A percentile compares a stretch with the other conserved stretches of the same genome.
Evolutionary conservation across 202 grass and related monocot genomes (phyloP).

Genomic region (Thinopyrum obtusiflorum): DNA sequence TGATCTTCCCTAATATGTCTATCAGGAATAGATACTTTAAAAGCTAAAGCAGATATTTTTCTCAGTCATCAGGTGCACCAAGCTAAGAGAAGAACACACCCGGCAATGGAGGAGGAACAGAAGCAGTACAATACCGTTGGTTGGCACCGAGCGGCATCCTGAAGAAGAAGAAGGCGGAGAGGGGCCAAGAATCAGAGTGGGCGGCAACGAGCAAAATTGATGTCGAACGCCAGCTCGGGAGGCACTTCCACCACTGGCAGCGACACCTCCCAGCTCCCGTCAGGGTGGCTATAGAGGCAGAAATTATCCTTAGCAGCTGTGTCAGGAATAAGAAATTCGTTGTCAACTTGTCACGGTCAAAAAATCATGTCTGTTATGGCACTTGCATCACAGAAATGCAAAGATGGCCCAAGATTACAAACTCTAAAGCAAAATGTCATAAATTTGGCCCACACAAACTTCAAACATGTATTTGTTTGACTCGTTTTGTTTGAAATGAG

Average conservation of each 20-base stretch:
- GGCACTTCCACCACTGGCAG: slow-evolving; percentile 94
- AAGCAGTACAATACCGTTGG: slow-evolving; percentile 51
- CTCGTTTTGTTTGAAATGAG: too few species aligned
- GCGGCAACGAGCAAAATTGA: slow-evolving; percentile 98
- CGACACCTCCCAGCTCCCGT: slow-evolving; percentile 71
- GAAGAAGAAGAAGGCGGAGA: slow-evolving; percentile 86
- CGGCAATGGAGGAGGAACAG: background rate
- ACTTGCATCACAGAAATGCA: too few species aligned
- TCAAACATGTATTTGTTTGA: too few species aligned
- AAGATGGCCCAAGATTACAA: too few species aligned
- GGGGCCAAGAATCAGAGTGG: slow-evolving; percentile 90
- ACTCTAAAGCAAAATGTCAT: too few species aligned
- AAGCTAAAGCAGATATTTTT: background rate
- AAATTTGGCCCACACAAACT: too few species aligned
- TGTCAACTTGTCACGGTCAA: too few species aligned
- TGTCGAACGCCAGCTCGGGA: slow-evolving; percentile 87
- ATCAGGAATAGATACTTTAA: too few species aligned
- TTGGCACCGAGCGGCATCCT: slow-evolving; percentile 73
- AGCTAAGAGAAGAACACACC: background rate
- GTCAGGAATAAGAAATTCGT: too few species aligned
- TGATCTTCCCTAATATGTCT: too few species aligned
- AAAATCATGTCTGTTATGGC: too few species aligned
- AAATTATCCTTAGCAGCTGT: slow-evolving; percentile 90
- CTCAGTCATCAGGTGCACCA: too few species aligned
- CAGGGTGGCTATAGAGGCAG: slow-evolving; percentile 80